A percentile compares a stretch with the other conserved stretches of the same genome.
Conservation (phyloP, 192 early-diverging fungal genomes). For the Umbelopsis sp. region DNA sequence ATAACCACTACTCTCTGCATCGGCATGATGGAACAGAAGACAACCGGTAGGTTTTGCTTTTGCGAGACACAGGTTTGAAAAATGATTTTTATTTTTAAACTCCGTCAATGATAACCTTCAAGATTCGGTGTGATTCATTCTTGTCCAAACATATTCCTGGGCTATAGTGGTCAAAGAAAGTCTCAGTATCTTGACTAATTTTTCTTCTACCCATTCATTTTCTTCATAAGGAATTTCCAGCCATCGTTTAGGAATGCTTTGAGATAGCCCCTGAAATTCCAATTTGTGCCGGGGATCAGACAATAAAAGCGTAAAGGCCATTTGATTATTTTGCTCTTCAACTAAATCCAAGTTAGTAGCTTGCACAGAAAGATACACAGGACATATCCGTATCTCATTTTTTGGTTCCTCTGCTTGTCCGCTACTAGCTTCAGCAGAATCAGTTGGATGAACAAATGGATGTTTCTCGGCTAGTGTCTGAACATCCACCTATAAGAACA, state of each 20-base stretch:
- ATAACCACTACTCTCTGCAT: slow-evolving; percentile 19
- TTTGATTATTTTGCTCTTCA: slow-evolving; percentile 21
- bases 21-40: slow-evolving; percentile 8
- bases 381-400: neutral
- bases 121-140: slow-evolving; percentile 42
- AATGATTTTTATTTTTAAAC: slow-evolving; percentile 9
- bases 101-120: neutral
- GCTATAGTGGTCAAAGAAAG: slow-evolving; percentile 54
- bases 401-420: neutral
- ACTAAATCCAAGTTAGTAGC: neutral
- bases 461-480: neutral
- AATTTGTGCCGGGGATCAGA: slow-evolving; percentile 58
- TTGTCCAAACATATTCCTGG: slow-evolving; percentile 67
- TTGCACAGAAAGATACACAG: slow-evolving; percentile 13
- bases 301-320: slow-evolving; percentile 48
- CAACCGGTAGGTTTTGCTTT: neutral
- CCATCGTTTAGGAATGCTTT: slow-evolving; percentile 57
- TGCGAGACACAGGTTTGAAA: neutral
- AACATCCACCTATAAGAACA: neutral
- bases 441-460: neutral
- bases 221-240: slow-evolving; percentile 62
- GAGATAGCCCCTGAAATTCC: slow-evolving; percentile 54
- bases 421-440: neutral
- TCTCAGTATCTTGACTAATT: slow-evolving; percentile 54
- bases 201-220: slow-evolving; percentile 68